Evolutionary conservation across 2,329 filamentous ascomycete species (phyloP), one percentile per base, ranked within the genome.

Genomic region (Aspergillus vadensis): DNA sequence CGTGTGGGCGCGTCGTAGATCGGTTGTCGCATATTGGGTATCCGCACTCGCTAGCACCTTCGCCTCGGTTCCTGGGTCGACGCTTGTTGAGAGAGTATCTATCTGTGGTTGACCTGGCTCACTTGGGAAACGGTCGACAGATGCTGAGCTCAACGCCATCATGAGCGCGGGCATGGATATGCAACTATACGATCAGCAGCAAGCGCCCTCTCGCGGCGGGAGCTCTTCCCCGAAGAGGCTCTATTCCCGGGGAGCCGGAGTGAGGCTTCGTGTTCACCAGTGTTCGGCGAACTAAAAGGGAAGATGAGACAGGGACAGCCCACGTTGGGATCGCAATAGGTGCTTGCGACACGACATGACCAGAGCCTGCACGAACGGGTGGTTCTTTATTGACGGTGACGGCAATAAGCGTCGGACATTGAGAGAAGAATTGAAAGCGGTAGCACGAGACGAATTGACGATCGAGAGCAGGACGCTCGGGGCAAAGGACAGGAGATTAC

Each of bases 1-100:
- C 5, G 76, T 78, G 57, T 78, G 73, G 51, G 76, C 75, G 48
- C 76, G 73, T 64, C 74, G 72, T 44, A 79, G 62, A 59, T 64
- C 64, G 15, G 68, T 67, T 49, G 68, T 67, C 61, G 65, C 60
- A 64, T 65, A 64, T 21, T 64, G 65, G 32, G 55, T 53, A 39
- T 64, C 67, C 50, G 64, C 57, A 52, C 59, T 59, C 58, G 53
- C 58, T 30, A 41, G 50, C 9, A 55, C 17, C 54, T 61, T 63
- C 63, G 66, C 39, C 60, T 64, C 61, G 58, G 64, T 30, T 55
- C 59, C 58, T 57, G 61, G 51, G 48, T 52, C 41, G 59, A 55
- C 25, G 65, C 38, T 52, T 14, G 60, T 43, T 21, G 64, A 27
- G 17, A 50, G 58, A n/a, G 51, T 44, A 43, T 36, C 53, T 23